Percentiles rank a stretch among this genome's conserved stretches.
phyloP scores from a whole-genome alignment of 345 rosid species.

The Hibiscus syriacus region DNA sequence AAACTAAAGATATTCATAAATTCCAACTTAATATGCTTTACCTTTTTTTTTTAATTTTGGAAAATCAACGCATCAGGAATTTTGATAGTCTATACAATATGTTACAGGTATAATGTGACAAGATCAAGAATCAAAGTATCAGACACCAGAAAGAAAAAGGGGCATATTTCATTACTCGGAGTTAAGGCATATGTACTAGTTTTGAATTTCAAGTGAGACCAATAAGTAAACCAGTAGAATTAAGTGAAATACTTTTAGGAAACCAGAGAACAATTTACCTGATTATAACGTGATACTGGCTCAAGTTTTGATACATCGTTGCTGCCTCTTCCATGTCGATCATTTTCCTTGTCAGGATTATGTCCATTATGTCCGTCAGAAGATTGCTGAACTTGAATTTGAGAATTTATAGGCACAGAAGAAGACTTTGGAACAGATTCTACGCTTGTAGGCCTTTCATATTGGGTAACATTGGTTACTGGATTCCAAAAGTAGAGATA shows the following conservation, averaged over 20 bases:
- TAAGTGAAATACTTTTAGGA: background rate
- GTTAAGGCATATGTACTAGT: background rate
- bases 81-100: too few species aligned
- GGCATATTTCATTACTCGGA: too few species aligned
- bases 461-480: too few species aligned
- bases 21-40: background rate
- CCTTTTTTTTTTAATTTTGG: background rate
- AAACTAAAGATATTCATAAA: background rate
- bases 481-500: too few species aligned
- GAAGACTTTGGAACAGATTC: too few species aligned
- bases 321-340: constrained; percentile 30
- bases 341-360: constrained; percentile 45
- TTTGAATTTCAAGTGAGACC: background rate
- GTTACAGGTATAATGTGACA: background rate
- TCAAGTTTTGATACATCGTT: constrained; percentile 36
- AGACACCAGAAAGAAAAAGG: background rate
- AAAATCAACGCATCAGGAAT: background rate
- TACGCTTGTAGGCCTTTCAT: too few species aligned
- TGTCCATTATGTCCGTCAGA: constrained; percentile 30
- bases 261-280: constrained; percentile 28
- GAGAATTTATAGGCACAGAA: constrained; percentile 47
- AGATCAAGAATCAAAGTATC: background rate
- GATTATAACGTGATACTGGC: constrained; percentile 31
- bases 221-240: background rate
- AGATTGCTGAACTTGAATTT: constrained; percentile 31